A percentile compares a stretch with the other conserved stretches of the same genome.
These are phyloP conservation scores for Dictyostelium purpureum DNA, from an alignment of 78 protist genomes.

Conservation along the genomic window DNA sequence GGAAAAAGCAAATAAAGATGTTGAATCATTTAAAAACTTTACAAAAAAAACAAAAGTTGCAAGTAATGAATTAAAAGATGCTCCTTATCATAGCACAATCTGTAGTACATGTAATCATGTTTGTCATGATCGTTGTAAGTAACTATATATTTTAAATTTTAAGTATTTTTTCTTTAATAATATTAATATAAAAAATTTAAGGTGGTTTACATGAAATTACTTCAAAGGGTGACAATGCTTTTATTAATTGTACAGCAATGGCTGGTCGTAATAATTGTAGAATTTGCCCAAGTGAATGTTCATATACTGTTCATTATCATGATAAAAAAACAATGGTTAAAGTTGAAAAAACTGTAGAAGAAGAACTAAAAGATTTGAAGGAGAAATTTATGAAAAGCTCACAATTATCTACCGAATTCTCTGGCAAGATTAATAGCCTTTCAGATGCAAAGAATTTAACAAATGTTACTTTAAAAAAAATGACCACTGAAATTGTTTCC, in stretches of 20 bases:
- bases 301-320: neutral
- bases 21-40: neutral
- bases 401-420: neutral
- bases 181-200: no score
- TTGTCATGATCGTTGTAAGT: conserved; percentile 30
- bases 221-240: conserved; percentile 7
- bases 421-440: neutral
- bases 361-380: neutral
- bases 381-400: neutral
- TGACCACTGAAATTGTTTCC: neutral
- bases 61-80: neutral
- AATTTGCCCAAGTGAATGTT: neutral
- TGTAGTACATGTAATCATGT: conserved; percentile 13
- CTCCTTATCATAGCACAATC: neutral
- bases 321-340: neutral
- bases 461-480: neutral
- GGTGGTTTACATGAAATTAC: neutral
- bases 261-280: neutral
- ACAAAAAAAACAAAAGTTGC: neutral
- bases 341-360: neutral
- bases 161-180: no score
- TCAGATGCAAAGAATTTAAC: neutral
- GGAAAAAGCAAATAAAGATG: neutral
- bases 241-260: neutral
- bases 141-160: neutral